Evolutionary conservation across 352 stramenopile species (phyloP), one percentile per base, ranked within the genome.

Genomic region (Globisporangium sylvaticum): DNA sequence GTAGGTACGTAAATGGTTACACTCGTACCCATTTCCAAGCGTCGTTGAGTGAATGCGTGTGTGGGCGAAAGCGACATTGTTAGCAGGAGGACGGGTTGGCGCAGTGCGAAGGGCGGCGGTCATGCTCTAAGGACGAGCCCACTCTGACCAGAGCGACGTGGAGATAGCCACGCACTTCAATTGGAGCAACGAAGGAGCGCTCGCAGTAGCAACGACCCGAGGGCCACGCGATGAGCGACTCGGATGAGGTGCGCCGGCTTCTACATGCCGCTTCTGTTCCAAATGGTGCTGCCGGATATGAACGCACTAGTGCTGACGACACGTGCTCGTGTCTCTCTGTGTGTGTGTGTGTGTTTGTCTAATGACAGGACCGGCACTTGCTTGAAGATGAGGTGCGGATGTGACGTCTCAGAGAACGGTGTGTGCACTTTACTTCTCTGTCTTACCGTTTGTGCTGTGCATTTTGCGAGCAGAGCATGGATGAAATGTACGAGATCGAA

Each of bases 401-500:
- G 46, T 27, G 20, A 34, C 31, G 31, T 34, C 31, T 34, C 31
- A 0, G 31, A 34, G 31, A 34, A 10, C 31, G 31, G 31, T 34
- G 31, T 34, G 31, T 34, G 31, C 31, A 34, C 6, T 34, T 10
- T 20, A 55, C 3, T 24, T 6, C 50, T 56, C 29, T 32, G 50
- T 58, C 15, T 58, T 20, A 39, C 5, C 32, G 7, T 22, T 14
- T 24, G 1, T n/a, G 14, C 10, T 53, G 27, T n/a, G 39, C 15
- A 46, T 12, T 66, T 25, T 1, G 7, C 31, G 34, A 60, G 14
- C 27, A 92, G 84, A 92, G 84, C 67, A 92, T 92, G 84, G 84
- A 92, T 55, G 82, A 92, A 66, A 68, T 89, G 67, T 78, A 92
- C 53, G 79, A 90, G 58, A 32, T 88, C 9, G 80, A 88, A 0